These are phyloP conservation scores for Euryodendron excelsum DNA, from an alignment of 148 eudicot species.

Conservation along the genomic window DNA sequence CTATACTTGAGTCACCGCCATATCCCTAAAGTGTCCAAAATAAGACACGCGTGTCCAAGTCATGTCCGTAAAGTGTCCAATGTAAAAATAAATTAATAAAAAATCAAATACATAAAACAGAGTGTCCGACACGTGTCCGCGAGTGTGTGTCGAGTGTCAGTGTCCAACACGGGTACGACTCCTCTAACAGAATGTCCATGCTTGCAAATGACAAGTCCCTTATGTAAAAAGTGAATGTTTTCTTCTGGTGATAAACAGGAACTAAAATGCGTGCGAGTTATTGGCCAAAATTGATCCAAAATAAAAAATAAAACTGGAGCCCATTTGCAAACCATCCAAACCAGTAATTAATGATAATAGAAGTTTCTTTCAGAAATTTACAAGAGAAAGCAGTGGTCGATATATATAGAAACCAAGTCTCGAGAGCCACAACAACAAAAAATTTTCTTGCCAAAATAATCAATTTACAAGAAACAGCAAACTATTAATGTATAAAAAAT, in stretches of 20 bases:
- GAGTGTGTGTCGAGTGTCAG: too few relatives aligned
- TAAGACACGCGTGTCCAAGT: too few relatives aligned
- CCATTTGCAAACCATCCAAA: not conserved
- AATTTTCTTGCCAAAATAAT: not conserved
- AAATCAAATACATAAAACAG: too few relatives aligned
- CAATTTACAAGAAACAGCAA: not conserved
- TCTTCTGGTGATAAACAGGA: not conserved
- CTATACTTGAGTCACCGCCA: too few relatives aligned
- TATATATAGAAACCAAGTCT: slow-evolving; percentile 1
- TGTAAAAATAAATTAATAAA: too few relatives aligned
- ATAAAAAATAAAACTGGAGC: not conserved
- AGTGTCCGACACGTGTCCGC: too few relatives aligned
- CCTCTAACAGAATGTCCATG: too few relatives aligned
- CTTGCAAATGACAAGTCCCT: too few relatives aligned
- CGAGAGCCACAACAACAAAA: not conserved
- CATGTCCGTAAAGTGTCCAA: too few relatives aligned
- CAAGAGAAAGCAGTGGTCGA: not conserved
- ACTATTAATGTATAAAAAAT: too few relatives aligned
- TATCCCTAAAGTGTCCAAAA: too few relatives aligned
- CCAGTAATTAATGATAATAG: not conserved
- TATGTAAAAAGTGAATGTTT: not conserved
- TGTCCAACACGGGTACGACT: too few relatives aligned
- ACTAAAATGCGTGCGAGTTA: not conserved
- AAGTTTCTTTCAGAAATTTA: not conserved
- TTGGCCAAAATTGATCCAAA: not conserved